Evolutionary conservation across 1,139 yeast genomes (phyloP), one percentile per base, ranked within the genome.

Genomic region (Meyerozyma carpophila): DNA sequence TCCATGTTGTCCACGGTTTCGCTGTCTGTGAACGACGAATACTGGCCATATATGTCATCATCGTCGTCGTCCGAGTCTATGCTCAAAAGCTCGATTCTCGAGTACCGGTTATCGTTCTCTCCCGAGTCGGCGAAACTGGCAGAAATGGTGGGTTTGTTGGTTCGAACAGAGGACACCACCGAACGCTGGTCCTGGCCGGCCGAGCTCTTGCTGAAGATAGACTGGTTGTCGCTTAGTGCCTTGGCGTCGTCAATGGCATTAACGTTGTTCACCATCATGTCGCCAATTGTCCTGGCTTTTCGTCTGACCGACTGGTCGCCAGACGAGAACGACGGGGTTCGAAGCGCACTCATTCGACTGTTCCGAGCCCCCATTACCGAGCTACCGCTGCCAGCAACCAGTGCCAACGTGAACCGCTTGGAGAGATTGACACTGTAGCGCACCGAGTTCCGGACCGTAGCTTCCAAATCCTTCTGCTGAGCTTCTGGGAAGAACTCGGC

Each of bases 401-500:
- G 52, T 16, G 75, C 63, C 24, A 62, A 41, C 43, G 63, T 61
- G 43, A 68, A 62, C 36, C 70, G 50, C 36, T 73, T 61, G 6
- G 82, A 80, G 50, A 83, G 63, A 43, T 89, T 70, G 16, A 82
- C 82, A 41, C 90, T 83, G 54, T 84, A 81, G 46, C 94, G 70
- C 20, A 87, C 90, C 7, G 96, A 87, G 58, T 88, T 90, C 27
- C 95, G 70, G 39, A 91, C 80, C 1, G 96, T 90, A 47, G 84
- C 82, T 51, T 87, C 86, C 49, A 93, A 73, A 45, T 84, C 86
- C 41, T 75, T 73, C 43, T 82, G 80, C 36, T 81, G 83, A 0
- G 95, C 84, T 42, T 84, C 85, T 0, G 98, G 98, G 70, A 93
- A 93, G 61, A 87, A 93, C 51, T 91, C 96, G 1, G 90, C 85